These are phyloP conservation scores for Aspergillus thermomutatus DNA, from an alignment of 2,329 filamentous ascomycete genomes.

Conservation along the genomic window DNA sequence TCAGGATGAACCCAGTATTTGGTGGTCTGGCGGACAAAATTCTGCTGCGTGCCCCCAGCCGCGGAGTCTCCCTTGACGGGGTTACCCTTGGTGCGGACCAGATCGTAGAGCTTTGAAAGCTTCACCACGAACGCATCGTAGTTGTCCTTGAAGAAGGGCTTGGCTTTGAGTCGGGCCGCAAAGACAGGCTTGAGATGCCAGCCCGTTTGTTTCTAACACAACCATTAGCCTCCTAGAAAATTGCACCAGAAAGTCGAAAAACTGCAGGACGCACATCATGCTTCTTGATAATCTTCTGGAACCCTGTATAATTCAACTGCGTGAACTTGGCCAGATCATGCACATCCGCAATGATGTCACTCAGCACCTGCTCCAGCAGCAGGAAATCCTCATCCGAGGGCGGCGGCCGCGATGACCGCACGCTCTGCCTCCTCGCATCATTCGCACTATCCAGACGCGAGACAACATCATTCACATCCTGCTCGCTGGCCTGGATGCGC, in stretches of 20 bases:
- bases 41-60: constrained; percentile 88
- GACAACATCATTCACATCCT: constrained; percentile 86
- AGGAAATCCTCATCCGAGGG: constrained; percentile 91
- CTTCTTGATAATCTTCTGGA: constrained; percentile 99
- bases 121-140: constrained; percentile 95
- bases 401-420: constrained; percentile 18
- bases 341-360: constrained; percentile 97
- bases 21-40: constrained; percentile 93
- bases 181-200: constrained; percentile 97
- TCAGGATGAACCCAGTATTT: constrained; percentile 99
- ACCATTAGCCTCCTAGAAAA: constrained; percentile 4
- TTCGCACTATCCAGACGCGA: constrained; percentile 63
- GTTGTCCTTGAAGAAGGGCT: constrained; percentile 98
- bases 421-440: constrained; percentile 29
- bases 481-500: constrained; percentile 81
- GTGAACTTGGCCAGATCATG: constrained; percentile 98
- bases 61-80: constrained; percentile 88
- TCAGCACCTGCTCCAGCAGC: constrained; percentile 88
- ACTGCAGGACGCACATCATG: constrained; percentile 69
- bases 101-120: constrained; percentile 90
- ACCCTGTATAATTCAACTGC: constrained; percentile 96
- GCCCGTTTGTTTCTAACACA: constrained; percentile 76
- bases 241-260: background rate
- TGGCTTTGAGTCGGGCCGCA: constrained; percentile 86
- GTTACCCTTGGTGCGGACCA: constrained; percentile 88